Percentiles rank a stretch among this genome's conserved stretches.
phyloP scores from a whole-genome alignment of 2,329 filamentous ascomycete genomes.

The Macrophomina tecta region DNA sequence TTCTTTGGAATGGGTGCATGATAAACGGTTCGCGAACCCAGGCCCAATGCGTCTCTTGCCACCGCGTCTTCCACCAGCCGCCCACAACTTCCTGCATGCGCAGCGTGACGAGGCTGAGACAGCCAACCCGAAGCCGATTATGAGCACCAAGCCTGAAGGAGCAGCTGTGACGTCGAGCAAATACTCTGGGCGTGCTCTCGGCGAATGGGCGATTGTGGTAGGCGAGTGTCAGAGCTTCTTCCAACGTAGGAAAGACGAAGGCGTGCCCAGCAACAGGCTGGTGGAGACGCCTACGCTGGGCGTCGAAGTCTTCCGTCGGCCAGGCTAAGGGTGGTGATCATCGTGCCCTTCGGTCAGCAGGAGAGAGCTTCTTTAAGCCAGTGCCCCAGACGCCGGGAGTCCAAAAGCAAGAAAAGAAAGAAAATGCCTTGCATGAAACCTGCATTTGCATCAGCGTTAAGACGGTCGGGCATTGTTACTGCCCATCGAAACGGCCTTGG shows the following conservation, averaged over 20 bases:
- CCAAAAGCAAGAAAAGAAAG: neutral
- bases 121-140: constrained; percentile 19
- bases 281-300: constrained; percentile 73
- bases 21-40: constrained; percentile 60
- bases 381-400: neutral
- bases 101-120: constrained; percentile 30
- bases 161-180: constrained; percentile 52
- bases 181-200: constrained; percentile 74
- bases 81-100: constrained; percentile 67
- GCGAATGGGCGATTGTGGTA: constrained; percentile 78
- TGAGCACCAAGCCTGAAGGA: constrained; percentile 42
- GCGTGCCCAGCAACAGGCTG: constrained; percentile 67
- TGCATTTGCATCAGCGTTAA: neutral
- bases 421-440: neutral
- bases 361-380: neutral
- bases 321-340: constrained; percentile 35
- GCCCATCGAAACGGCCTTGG: neutral
- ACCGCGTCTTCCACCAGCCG: constrained; percentile 72
- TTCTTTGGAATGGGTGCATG: constrained; percentile 68
- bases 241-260: constrained; percentile 75
- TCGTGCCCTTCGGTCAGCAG: neutral
- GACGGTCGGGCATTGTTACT: neutral
- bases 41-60: constrained; percentile 69
- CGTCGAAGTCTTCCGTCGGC: constrained; percentile 66
- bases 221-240: constrained; percentile 83